These are phyloP conservation scores for Gracilaria domingensis DNA, from an alignment of 23 red algal species.

Conservation along the genomic window DNA sequence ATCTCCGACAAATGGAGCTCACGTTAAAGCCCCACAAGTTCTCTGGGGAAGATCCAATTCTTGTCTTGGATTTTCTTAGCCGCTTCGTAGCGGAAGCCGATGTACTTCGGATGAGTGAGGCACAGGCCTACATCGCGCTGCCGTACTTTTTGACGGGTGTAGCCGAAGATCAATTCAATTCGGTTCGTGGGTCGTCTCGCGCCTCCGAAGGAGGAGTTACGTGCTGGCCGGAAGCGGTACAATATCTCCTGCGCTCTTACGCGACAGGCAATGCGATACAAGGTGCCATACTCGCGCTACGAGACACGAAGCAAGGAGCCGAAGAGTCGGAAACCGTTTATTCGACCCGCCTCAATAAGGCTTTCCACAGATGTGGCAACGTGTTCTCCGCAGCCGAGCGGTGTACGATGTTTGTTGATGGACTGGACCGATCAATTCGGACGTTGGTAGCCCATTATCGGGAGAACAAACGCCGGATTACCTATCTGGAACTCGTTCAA, in stretches of 20 bases:
- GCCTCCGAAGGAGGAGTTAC: not conserved
- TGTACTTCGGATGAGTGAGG: not conserved
- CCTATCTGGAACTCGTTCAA: not conserved
- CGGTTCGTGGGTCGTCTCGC: not conserved
- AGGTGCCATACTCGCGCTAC: not conserved
- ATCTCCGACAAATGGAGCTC: not conserved
- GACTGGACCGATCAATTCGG: constrained; percentile 1
- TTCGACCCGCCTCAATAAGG: not conserved
- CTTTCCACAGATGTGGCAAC: constrained; percentile 1
- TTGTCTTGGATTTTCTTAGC: not conserved
- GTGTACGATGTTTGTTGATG: constrained; percentile 21
- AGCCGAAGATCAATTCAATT: constrained; percentile 6
- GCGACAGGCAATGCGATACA: not conserved
- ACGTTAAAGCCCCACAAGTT: not conserved
- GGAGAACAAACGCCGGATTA: constrained; percentile 1
- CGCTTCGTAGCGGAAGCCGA: not conserved
- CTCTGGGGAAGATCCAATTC: not conserved
- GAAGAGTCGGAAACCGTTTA: constrained; percentile 17
- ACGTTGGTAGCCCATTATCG: not conserved
- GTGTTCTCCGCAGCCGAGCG: not conserved
- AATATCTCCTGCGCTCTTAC: not conserved
- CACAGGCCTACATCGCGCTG: not conserved
- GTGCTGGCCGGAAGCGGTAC: not conserved
- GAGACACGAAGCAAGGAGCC: not conserved
- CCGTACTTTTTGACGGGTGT: not conserved